Evolutionary conservation across 75 land plant species (phyloP).

Genomic region (Adiantum capillusveneris): DNA sequence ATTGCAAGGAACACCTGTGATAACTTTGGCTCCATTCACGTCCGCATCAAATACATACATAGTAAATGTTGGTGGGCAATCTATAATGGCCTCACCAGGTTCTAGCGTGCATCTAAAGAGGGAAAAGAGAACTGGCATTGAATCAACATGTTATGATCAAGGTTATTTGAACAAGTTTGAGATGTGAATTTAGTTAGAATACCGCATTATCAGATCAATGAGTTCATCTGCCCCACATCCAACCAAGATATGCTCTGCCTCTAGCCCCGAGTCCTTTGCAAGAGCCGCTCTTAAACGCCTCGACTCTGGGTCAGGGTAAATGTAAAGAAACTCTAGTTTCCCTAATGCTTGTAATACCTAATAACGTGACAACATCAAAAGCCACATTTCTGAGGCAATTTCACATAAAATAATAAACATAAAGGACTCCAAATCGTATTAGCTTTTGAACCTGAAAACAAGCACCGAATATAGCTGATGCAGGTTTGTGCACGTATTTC

Average conservation of each 20-base stretch:
- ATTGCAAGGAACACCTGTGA: constrained; percentile 77
- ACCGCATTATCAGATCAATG: constrained; percentile 99
- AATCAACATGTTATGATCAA: too few species aligned
- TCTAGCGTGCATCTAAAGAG: constrained; percentile 85
- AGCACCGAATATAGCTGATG: too few species aligned
- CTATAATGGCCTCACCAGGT: constrained; percentile 89
- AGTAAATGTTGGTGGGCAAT: constrained; percentile 99
- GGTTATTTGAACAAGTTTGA: too few species aligned
- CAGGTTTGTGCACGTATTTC: too few species aligned
- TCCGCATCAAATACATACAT: constrained; percentile 99
- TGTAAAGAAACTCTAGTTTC: constrained; percentile 73
- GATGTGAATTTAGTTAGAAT: too few species aligned
- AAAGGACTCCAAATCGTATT: too few species aligned
- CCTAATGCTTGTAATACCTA: constrained; percentile 94
- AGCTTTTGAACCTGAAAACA: too few species aligned
- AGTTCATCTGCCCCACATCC: constrained; percentile 99
- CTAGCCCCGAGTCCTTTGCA: constrained; percentile 85
- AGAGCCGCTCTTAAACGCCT: constrained; percentile 87
- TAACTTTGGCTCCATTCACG: constrained; percentile 82
- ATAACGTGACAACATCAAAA: constrained; percentile 9
- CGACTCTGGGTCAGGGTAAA: constrained; percentile 97
- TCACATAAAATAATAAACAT: too few species aligned
- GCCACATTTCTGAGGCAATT: constrained; percentile 3
- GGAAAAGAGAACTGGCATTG: too few species aligned
- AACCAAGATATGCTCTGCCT: constrained; percentile 75